Evolutionary conservation across 306 rosid species (phyloP).

Genomic region (Astragalus glycyphyllos): DNA sequence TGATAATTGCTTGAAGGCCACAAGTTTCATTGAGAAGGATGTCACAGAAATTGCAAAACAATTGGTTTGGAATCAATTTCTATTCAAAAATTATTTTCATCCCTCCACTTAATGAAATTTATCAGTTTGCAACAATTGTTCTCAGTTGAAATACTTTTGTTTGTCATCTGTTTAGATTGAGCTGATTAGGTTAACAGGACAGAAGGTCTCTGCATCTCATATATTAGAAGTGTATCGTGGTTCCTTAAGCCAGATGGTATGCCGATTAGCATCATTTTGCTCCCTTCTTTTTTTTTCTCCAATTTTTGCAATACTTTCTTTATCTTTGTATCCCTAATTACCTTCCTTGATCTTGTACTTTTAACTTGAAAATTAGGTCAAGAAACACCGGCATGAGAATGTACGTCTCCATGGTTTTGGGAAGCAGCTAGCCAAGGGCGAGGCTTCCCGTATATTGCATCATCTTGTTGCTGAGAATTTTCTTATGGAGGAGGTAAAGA

Average conservation of each 20-base stretch:
- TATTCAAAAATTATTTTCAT: constrained; percentile 30
- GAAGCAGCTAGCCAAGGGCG: constrained; percentile 83
- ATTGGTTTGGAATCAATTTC: constrained; percentile 67
- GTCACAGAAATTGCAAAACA: constrained; percentile 84
- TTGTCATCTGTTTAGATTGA: constrained; percentile 69
- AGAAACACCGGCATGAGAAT: constrained; percentile 80
- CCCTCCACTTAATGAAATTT: constrained; percentile 8
- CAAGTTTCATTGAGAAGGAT: constrained; percentile 79
- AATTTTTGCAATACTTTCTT: constrained; percentile 17
- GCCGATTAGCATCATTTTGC: constrained; percentile 41
- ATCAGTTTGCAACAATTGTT: constrained; percentile 38
- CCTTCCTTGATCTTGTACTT: constrained; percentile 36
- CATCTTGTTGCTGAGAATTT: constrained; percentile 83
- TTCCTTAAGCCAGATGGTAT: constrained; percentile 86
- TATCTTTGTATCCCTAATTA: constrained; percentile 27
- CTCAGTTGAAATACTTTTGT: constrained; percentile 36
- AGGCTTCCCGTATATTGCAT: constrained; percentile 90
- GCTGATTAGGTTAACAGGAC: constrained; percentile 75
- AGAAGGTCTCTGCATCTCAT: constrained; percentile 88
- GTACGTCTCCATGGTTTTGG: constrained; percentile 86
- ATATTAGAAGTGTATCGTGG: constrained; percentile 92
- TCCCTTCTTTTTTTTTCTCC: constrained; percentile 23
- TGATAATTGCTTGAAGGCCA: constrained; percentile 83
- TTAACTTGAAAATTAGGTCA: constrained; percentile 64
- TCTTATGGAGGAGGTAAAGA: constrained; percentile 88